Base-by-base conservation (phyloP, 2,329 filamentous ascomycete species). In the Aspergillus pseudoterreus region DNA sequence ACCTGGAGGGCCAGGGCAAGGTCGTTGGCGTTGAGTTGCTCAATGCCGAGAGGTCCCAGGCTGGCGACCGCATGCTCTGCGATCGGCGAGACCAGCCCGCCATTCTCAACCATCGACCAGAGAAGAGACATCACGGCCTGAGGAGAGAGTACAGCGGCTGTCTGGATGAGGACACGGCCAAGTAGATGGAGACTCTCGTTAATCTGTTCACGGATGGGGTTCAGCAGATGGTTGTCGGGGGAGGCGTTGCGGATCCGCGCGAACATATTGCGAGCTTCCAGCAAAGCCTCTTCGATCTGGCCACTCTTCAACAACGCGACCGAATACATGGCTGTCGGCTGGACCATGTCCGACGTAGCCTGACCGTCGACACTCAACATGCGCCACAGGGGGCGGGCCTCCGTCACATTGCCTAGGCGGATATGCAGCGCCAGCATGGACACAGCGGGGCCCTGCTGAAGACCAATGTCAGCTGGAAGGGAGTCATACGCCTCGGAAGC, bases 301-400 rank as follows among this genome's bases (percentile, higher is more conserved):
- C 91, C 90, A 56, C 88, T 90, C 49, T 89, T 88, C 66, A 97
- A 87, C 70, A 97, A 78, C 44, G 91, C 90, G 51, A 95, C 84
- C 12, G 88, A 84, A 64, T 92, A 96, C 90, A 96, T 96, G 51
- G 89, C 83, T 11, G 90, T 87, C 21, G 91, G 88, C 74, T 96
- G 91, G 56, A 96, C 87, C 70, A 95, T 86, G 30, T 84, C 77
- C 49, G 79, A 69, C 11, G 81, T 80, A 32, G 83, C 79, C 47
- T 79, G 75, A 63, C 83, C 78, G 52, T 84, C 63, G 10, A 67
- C 68, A 54, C 80, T 83, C 49, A 96, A 77, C 51, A 88, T 78
- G 48, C 83, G 81, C 91, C 92, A 96, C 74, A 90, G 92, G 57
- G 85, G 81, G 57, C 87, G 82, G 46, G 92, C 92, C 50, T 83